These are phyloP conservation scores for Asterella californica DNA, from an alignment of 225 moss, liverwort and hornwort species.

Conservation along the genomic window DNA sequence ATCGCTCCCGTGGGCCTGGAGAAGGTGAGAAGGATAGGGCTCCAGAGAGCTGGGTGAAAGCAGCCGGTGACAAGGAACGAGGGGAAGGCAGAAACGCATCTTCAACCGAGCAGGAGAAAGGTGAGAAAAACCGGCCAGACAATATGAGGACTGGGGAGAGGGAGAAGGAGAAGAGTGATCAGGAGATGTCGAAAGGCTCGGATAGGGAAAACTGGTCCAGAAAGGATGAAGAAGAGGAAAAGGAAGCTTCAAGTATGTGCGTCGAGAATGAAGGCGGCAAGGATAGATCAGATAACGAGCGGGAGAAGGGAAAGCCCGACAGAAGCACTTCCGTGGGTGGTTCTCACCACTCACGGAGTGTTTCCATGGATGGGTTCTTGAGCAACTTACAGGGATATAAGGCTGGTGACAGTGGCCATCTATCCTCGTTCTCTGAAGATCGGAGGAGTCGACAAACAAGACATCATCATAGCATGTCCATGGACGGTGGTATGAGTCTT, in stretches of 20 bases:
- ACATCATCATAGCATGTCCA: conserved; percentile 40
- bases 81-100: conserved; percentile 7
- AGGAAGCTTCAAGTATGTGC: conserved; percentile 25
- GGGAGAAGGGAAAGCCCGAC: conserved; percentile 18
- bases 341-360: conserved; percentile 30
- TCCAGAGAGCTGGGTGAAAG: conserved; percentile 16
- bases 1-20: neutral
- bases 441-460: conserved; percentile 21
- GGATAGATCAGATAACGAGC: conserved; percentile 19
- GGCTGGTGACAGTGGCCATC: conserved; percentile 17
- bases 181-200: conserved; percentile 2
- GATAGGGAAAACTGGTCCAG: conserved; percentile 19
- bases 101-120: conserved; percentile 12
- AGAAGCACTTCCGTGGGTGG: neutral
- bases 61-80: conserved; percentile 12
- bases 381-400: conserved; percentile 20
- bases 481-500: conserved; percentile 28
- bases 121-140: conserved; percentile 5
- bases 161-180: conserved; percentile 16
- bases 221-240: conserved; percentile 18
- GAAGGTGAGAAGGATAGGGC: conserved; percentile 18
- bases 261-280: conserved; percentile 22
- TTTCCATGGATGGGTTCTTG: conserved; percentile 30
- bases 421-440: conserved; percentile 18
- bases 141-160: conserved; percentile 6